Base-by-base conservation (phyloP, 352 stramenopile species). In the Phytophthora cactorum region DNA sequence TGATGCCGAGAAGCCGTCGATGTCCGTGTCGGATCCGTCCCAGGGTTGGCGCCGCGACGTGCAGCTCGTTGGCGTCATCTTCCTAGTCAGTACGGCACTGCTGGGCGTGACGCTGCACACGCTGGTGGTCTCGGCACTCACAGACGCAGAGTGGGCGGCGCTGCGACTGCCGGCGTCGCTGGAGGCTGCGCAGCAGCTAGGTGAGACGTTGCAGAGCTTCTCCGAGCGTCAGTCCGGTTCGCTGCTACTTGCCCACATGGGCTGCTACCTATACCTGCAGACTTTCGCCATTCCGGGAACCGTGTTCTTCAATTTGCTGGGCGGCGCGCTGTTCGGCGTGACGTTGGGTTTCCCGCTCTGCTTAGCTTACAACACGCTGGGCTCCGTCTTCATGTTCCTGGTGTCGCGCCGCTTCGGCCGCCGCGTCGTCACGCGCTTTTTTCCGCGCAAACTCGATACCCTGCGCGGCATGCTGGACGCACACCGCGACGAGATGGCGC, bases 271-370 rank as follows among this genome's bases (percentile, higher is more conserved):
- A 55, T 94, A 90, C 60, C 54, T 92, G 52, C 86, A 94, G 70
- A 92, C 79, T 28, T 94, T 91, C 56, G 84, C 84, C 49, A 94
- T 94, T 52, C 86, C 86, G 0, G 86, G 86, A 44, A 94, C 84
- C 0, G 74, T 94, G 29, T 94, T 94, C 57, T 88, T 94, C 65
- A 94, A 94, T 47, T 60, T 94, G 15, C 68, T 94, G 27, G 82
- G 82, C 28, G 86, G 86, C 5, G 86, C 86, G 45, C 66, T 94
- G 43, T 92, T 92, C 52, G 86, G 86, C 41, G 70, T 94, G 29
- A 59, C 71, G n/a, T 47, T 81, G 22, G 86, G 86, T 14, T 94
- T 92, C 59, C 86, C 86, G 22, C 69, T 94, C 5, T 94, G 86
- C 41, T 67, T 94, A 34, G 58, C 70, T n/a, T 94, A 92, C 78